Conservation (phyloP, 2,329 filamentous ascomycete species). For the Aaosphaeria pasadenensis region DNA sequence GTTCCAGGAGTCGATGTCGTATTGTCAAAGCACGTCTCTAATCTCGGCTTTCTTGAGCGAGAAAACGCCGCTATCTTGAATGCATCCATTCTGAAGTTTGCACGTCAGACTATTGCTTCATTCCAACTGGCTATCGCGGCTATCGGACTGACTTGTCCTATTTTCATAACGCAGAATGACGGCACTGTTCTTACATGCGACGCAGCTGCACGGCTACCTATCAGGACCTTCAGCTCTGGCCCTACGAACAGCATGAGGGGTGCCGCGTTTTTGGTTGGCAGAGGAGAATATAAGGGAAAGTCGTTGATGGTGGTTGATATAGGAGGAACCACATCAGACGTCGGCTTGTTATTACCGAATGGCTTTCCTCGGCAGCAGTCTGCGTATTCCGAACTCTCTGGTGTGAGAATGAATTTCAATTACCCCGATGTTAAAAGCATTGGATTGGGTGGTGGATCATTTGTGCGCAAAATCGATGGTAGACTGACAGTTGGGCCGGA, state of each 20-base stretch:
- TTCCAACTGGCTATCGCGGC: conserved; percentile 47
- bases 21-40: conserved; percentile 51
- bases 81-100: conserved; percentile 47
- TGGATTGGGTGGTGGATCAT: conserved; percentile 58
- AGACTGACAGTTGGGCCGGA: conserved; percentile 56
- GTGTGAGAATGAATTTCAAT: conserved; percentile 59
- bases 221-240: conserved; percentile 52
- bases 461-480: conserved; percentile 44
- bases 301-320: conserved; percentile 64
- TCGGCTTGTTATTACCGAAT: conserved; percentile 58
- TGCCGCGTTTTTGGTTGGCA: conserved; percentile 41
- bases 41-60: conserved; percentile 49
- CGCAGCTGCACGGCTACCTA: conserved; percentile 47
- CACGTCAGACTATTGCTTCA: conserved; percentile 43
- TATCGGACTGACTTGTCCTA: conserved; percentile 45
- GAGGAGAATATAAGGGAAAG: conserved; percentile 32
- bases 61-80: conserved; percentile 53
- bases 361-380: conserved; percentile 64
- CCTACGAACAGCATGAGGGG: conserved; percentile 55
- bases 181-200: conserved; percentile 49
- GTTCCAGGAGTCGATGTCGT: conserved; percentile 50
- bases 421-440: conserved; percentile 58
- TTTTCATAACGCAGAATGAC: conserved; percentile 54
- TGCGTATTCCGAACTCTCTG: conserved; percentile 60
- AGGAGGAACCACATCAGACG: conserved; percentile 65